Percentiles rank a stretch among this genome's conserved stretches.
Conservation (phyloP, 768 basidiomycete genomes). For the Boletus vermiculosoides region DNA sequence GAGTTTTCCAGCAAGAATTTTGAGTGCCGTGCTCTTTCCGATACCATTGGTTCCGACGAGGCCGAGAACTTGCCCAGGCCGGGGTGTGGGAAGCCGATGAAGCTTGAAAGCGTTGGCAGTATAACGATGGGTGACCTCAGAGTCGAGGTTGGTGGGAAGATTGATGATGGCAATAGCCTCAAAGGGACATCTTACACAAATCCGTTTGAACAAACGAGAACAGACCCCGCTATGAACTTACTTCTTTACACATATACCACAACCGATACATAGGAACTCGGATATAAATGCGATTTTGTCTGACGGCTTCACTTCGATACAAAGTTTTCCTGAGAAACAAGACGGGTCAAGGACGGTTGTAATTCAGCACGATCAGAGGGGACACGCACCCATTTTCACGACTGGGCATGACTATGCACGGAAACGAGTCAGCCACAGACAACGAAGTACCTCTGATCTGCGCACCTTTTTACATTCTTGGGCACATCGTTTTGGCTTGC, state of each 20-base stretch:
- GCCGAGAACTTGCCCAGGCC: conserved; percentile 98
- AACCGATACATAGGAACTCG: conserved; percentile 98
- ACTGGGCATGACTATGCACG: conserved; percentile 83
- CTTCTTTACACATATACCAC: conserved; percentile 99
- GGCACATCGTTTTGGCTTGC: conserved; percentile 95
- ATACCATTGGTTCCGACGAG: conserved; percentile 99
- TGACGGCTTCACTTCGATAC: conserved; percentile 94
- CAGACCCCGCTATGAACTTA: conserved; percentile 39
- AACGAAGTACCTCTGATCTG: conserved; percentile 5
- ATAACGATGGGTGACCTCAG: conserved; percentile 97
- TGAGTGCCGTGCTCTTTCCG: conserved; percentile 96
- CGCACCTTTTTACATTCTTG: conserved; percentile 96
- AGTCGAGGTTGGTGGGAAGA: conserved; percentile 93
- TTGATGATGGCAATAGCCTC: conserved; percentile 99
- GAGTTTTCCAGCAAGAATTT: conserved; percentile 93
- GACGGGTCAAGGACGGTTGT: not conserved
- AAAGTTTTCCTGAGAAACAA: conserved; percentile 75
- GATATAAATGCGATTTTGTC: conserved; percentile 99
- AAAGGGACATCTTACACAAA: conserved; percentile 80
- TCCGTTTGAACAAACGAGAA: conserved; percentile 1
- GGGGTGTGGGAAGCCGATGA: conserved; percentile 93
- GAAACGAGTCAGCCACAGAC: conserved; percentile 3
- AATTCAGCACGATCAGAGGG: conserved; percentile 1
- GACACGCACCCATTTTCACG: conserved; percentile 85
- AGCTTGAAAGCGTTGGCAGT: conserved; percentile 99